Base-by-base conservation (phyloP, 129 eudicot species). In the Helichrysum umbraculigerum region DNA sequence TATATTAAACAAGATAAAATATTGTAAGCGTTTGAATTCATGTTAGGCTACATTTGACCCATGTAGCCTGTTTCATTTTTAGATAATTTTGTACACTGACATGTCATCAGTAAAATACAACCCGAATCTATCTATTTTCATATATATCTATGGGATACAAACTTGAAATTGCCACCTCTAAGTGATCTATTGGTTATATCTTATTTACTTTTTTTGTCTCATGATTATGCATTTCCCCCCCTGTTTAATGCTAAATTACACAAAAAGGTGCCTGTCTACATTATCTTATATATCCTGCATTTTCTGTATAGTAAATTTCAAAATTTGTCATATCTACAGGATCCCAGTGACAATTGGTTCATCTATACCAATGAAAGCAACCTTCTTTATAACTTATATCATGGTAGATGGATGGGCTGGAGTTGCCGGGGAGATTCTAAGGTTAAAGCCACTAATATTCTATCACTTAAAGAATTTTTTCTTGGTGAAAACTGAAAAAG, bases 381-480 rank as follows among this genome's bases (percentile, higher is more conserved):
- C 97, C 30, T 86, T 87, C 70, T 88, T 88, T 66, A 85, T 88
- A 60, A 88, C 92, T 39, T 88, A 88, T 44, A 83, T 85, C 68
- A 91, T 91, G 97, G 90, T 91, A n/a, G 97, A 91, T 60, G 97
- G 97, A 52, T 91, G 97, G 97, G 96, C 97, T 68, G 96, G 96
- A 76, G 81, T 89, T 72, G 97, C 97, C 0, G 96, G 89, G 17
- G 97, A 91, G 83, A 86, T 91, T 76, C 76, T 91, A 34, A 81
- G 96, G 79, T 73, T 91, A 71, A 87, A 89, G 70, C 97, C 97
- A 2, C 41, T 91, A 29, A 81, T 92, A 66, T 75, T 89, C 37
- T 92, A 70, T 67, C 98, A 92, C 67, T 77, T 92, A 7, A 92
- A 87, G 81, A 92, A 82, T 70, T 82, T 88, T 79, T 84, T 92